phyloP scores from a whole-genome alignment of 1,284 basidiomycete genomes.

The Fomitopsis betulina region DNA sequence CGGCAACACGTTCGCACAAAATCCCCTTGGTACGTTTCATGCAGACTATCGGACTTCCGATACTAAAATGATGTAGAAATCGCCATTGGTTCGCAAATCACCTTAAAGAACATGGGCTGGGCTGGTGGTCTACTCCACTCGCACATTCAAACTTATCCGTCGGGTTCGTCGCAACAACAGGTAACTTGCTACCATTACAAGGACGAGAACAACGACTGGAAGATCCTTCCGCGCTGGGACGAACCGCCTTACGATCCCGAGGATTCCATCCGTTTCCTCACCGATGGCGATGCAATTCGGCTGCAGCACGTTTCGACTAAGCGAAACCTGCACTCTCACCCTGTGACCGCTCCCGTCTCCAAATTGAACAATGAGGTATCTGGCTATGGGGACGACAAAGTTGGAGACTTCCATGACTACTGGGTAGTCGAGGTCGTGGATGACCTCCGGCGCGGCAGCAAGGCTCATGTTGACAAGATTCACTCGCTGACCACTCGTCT shows the following conservation, averaged over 20 bases:
- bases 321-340: conserved; percentile 93
- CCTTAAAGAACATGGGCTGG: conserved; percentile 97
- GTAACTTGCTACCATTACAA: conserved; percentile 99
- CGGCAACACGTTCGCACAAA: conserved; percentile 89
- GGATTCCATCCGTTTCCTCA: conserved; percentile 66
- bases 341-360: conserved; percentile 82
- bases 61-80: conserved; percentile 51
- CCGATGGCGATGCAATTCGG: conserved; percentile 78
- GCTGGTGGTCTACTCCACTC: conserved; percentile 96
- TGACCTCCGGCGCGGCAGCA: conserved; percentile 68
- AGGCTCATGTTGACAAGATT: conserved; percentile 61
- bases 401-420: conserved; percentile 88
- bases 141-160: conserved; percentile 91
- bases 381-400: conserved; percentile 83
- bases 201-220: conserved; percentile 96
- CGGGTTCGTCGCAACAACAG: conserved; percentile 94
- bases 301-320: conserved; percentile 80
- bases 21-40: conserved; percentile 68
- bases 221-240: conserved; percentile 79
- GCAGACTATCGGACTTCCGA: background rate
- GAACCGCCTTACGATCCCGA: conserved; percentile 62
- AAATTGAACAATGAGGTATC: conserved; percentile 93
- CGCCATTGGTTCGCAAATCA: conserved; percentile 87
- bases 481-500: conserved; percentile 90
- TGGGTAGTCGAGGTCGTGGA: conserved; percentile 96